Base-by-base conservation (phyloP, 768 basidiomycete genomes). In the Trametopsis cervina region DNA sequence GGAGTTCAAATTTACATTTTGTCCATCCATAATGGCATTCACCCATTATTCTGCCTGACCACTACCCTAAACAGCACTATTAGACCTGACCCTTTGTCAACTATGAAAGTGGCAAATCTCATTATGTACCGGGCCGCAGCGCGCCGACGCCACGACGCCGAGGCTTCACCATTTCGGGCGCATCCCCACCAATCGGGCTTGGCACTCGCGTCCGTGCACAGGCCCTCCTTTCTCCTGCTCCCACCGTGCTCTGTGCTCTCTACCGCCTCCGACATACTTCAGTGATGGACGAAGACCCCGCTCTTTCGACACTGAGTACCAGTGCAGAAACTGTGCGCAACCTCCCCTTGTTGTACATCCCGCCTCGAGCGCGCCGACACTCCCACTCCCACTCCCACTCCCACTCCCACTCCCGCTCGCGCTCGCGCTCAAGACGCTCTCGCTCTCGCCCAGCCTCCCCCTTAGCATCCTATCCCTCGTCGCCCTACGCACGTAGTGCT, bases 401-500 rank as follows among this genome's bases (percentile, higher is more conserved):
- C 12, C 36, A 40, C 27, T 27, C 35, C 25, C 49, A 47, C 18
- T 25, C 44, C 4, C 27, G 39, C 27, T 7, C 9, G 9, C 29
- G 9, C 9, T 33, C 29, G 7, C 51, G 48, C 25, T 22, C 50
- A n/a, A 33, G 29, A 7, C 29, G 9, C 9, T 33, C 29, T 33
- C 51, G 48, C 25, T 22, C 50, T 5, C 42, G 52, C 43, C 45
- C 55, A 33, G 47, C 57, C 26, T 77, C 75, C 18, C 68, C 63
- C 69, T 75, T 72, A 4, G 78, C 75, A 6, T 74, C 77, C 13
- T 67, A 67, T 54, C 75, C 73, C 51, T 63, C 68, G 2, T 63
- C 74, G 37, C 77, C 77, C 15, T 82, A 82, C 10, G 76, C 81
- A 36, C 73, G 76, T 57, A 84, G 83, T 57, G 84, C 66, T 1